phyloP scores from a whole-genome alignment of 805 yeast genomes.

The Candida andamanensis region DNA sequence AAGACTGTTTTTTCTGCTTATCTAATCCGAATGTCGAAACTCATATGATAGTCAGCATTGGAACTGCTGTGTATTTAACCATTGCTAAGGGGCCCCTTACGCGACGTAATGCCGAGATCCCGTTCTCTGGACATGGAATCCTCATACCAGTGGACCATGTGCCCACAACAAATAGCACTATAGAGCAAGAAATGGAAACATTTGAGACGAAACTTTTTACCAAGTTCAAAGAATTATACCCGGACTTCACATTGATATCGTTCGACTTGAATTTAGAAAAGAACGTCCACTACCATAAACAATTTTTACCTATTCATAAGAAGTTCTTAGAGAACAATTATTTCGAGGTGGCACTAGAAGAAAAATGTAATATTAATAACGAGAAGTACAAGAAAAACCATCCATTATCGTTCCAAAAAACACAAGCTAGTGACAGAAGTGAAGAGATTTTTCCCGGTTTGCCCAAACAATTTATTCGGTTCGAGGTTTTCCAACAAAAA shows the following conservation, averaged over 20 bases:
- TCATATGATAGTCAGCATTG: slow-evolving; percentile 78
- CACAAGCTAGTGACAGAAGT: slow-evolving; percentile 15
- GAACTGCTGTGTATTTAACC: slow-evolving; percentile 60
- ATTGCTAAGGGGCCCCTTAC: slow-evolving; percentile 85
- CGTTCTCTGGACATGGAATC: slow-evolving; percentile 77
- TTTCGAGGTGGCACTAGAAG: slow-evolving; percentile 44
- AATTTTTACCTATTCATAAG: slow-evolving; percentile 63
- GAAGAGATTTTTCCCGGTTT: slow-evolving; percentile 16
- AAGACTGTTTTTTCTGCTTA: slow-evolving; percentile 75
- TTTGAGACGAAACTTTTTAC: slow-evolving; percentile 46
- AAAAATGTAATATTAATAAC: slow-evolving; percentile 41
- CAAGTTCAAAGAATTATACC: slow-evolving; percentile 37
- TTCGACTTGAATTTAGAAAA: slow-evolving; percentile 64
- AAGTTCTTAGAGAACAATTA: slow-evolving; percentile 28
- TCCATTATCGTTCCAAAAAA: slow-evolving; percentile 36
- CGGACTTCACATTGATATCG: slow-evolving; percentile 49
- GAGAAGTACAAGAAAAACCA: slow-evolving; percentile 41
- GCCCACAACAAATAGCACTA: slow-evolving; percentile 25
- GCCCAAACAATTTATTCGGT: slow-evolving; percentile 31
- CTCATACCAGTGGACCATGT: slow-evolving; percentile 75
- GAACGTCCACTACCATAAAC: slow-evolving; percentile 73
- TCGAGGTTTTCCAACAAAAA: slow-evolving; percentile 23
- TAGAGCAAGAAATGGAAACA: slow-evolving; percentile 37
- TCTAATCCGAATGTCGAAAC: slow-evolving; percentile 72
- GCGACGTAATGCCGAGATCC: slow-evolving; percentile 38